phyloP scores from a whole-genome alignment of 257 asterid species.

The Verbena officinalis region DNA sequence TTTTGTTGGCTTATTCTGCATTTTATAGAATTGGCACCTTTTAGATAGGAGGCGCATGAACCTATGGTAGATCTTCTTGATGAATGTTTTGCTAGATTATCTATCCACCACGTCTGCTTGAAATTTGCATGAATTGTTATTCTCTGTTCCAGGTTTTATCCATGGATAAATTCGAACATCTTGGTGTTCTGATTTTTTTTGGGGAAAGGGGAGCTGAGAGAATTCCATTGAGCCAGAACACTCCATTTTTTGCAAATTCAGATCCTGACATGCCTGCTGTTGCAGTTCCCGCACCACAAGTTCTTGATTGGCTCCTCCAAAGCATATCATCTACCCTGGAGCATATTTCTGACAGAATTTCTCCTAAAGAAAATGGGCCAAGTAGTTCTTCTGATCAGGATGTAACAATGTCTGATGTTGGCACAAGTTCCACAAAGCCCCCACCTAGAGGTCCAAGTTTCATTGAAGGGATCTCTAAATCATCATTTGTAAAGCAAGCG shows the following conservation, averaged over 20 bases:
- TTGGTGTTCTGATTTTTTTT: conserved; percentile 73
- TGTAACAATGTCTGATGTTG: conserved; percentile 76
- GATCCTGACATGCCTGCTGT: conserved; percentile 99
- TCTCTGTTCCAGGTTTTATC: conserved; percentile 65
- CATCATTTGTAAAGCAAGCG: conserved; percentile 80
- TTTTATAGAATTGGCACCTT: conserved; percentile 17
- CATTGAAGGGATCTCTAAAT: conserved; percentile 90
- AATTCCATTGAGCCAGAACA: conserved; percentile 76
- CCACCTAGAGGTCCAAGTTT: conserved; percentile 75
- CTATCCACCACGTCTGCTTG: neutral
- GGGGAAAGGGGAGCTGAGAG: conserved; percentile 82
- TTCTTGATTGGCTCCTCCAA: conserved; percentile 89
- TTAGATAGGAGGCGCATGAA: conserved; percentile 18
- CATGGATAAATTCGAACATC: conserved; percentile 81
- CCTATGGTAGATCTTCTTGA: conserved; percentile 14
- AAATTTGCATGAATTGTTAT: conserved; percentile 23
- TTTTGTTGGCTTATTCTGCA: conserved; percentile 17
- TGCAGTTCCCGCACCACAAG: conserved; percentile 87
- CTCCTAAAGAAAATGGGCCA: conserved; percentile 86
- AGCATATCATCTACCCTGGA: conserved; percentile 77
- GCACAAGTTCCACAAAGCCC: conserved; percentile 55
- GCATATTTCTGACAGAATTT: conserved; percentile 70
- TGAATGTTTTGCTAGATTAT: neutral
- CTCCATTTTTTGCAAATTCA: conserved; percentile 95
- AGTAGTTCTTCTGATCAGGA: conserved; percentile 73